Conservation (phyloP, 768 basidiomycete species). For the Podaxis carcinomalis region DNA sequence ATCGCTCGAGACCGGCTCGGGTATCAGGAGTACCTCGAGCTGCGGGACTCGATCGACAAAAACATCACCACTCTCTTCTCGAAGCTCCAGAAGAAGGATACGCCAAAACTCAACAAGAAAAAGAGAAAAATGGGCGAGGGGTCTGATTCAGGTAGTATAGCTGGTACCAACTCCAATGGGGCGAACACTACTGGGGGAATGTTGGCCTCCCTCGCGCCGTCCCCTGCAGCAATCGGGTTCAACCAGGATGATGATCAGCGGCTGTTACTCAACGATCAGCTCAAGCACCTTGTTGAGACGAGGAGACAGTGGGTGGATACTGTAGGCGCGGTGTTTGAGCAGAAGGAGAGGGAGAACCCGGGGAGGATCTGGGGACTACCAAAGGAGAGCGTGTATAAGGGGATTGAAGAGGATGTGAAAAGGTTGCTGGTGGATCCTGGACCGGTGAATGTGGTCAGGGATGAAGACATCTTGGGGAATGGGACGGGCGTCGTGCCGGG, state of each 20-base stretch:
- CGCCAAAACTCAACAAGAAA: constrained; percentile 73
- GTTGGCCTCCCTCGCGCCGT: constrained; percentile 38
- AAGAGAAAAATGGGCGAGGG: constrained; percentile 52
- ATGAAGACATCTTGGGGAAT: constrained; percentile 9
- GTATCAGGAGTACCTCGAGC: constrained; percentile 86
- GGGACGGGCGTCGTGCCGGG: constrained; percentile 11
- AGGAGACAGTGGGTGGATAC: constrained; percentile 75
- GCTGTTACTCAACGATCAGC: constrained; percentile 60
- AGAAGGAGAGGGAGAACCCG: constrained; percentile 59
- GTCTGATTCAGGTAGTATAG: constrained; percentile 17
- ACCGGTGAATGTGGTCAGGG: constrained; percentile 15
- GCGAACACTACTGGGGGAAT: constrained; percentile 25
- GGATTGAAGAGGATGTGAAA: constrained; percentile 62
- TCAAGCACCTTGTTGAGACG: constrained; percentile 70
- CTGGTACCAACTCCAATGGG: constrained; percentile 21
- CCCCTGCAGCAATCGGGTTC: constrained; percentile 69
- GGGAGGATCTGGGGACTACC: constrained; percentile 82
- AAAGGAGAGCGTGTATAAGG: constrained; percentile 67
- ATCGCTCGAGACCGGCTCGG: constrained; percentile 86
- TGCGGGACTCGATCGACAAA: constrained; percentile 83
- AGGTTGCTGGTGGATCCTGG: constrained; percentile 27
- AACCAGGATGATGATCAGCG: constrained; percentile 62
- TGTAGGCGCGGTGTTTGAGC: constrained; percentile 72
- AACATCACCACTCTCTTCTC: constrained; percentile 70
- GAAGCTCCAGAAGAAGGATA: constrained; percentile 81